These are phyloP conservation scores for Apiospora rasikravindrae DNA, from an alignment of 2,329 filamentous ascomycete species.

Conservation along the genomic window DNA sequence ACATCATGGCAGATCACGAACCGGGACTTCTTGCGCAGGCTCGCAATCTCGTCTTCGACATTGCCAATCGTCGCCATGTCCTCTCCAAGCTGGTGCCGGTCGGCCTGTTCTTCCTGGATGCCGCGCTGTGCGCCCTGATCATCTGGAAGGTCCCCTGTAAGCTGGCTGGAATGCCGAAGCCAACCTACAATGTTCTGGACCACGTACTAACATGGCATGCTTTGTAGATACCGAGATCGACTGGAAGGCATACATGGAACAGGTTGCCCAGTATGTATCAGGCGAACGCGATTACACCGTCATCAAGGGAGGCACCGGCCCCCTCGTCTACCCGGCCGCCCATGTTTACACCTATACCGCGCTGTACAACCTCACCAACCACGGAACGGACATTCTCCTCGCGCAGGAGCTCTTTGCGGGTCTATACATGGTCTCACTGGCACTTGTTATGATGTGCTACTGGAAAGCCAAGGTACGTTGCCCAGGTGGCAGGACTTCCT, in stretches of 20 bases:
- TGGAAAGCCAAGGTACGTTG: conserved; percentile 66
- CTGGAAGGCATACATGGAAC: conserved; percentile 97
- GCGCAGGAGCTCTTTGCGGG: conserved; percentile 86
- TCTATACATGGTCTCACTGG: conserved; percentile 78
- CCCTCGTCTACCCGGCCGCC: conserved; percentile 90
- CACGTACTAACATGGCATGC: conserved; percentile 19
- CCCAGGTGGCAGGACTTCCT: conserved; percentile 22
- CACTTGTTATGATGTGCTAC: conserved; percentile 83
- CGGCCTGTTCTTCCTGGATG: conserved; percentile 72
- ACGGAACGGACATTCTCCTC: conserved; percentile 74
- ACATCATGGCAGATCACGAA: conserved; percentile 19
- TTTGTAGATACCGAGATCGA: conserved; percentile 88
- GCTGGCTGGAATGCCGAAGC: conserved; percentile 36
- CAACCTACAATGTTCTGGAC: not conserved
- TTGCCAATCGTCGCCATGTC: conserved; percentile 54
- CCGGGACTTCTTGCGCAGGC: conserved; percentile 34
- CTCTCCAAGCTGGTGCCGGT: conserved; percentile 59
- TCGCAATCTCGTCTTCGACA: conserved; percentile 43
- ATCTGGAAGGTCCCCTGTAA: conserved; percentile 85
- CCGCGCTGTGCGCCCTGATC: conserved; percentile 72
- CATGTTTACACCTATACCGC: conserved; percentile 90
- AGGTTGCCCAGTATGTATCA: conserved; percentile 76
- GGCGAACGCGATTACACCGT: conserved; percentile 89
- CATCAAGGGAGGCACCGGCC: conserved; percentile 87
- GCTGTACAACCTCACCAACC: conserved; percentile 78